Conservation (phyloP, 2,329 filamentous ascomycete genomes). For the Diaporthe vaccinii region DNA sequence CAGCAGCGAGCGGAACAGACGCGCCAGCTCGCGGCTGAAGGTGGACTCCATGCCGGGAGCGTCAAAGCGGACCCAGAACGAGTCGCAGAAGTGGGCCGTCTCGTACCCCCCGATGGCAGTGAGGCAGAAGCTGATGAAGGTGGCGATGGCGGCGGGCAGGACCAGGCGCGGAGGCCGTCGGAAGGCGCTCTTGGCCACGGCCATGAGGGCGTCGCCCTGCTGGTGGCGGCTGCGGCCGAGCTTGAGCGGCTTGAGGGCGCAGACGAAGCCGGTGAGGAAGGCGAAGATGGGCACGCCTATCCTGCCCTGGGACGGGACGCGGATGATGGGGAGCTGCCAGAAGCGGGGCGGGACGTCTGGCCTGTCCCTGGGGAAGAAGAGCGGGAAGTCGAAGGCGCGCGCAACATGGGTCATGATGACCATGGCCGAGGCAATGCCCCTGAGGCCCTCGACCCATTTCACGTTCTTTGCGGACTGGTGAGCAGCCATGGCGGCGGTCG, state of each 20-base stretch:
- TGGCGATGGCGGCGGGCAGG: conserved; percentile 64
- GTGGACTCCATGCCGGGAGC: conserved; percentile 58
- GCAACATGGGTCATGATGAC: conserved; percentile 66
- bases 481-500: conserved; percentile 22
- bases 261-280: conserved; percentile 69
- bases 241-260: conserved; percentile 67
- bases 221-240: conserved; percentile 61
- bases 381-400: conserved; percentile 63
- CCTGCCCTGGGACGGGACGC: conserved; percentile 67
- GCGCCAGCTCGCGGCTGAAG: conserved; percentile 58
- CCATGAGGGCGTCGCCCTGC: conserved; percentile 56
- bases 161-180: conserved; percentile 65
- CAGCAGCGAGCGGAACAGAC: conserved; percentile 60
- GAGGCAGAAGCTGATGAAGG: conserved; percentile 63
- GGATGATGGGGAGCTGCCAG: conserved; percentile 65
- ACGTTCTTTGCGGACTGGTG: conserved; percentile 45
- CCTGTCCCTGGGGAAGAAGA: conserved; percentile 62
- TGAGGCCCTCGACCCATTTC: conserved; percentile 57
- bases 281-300: conserved; percentile 69
- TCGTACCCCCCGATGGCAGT: conserved; percentile 63
- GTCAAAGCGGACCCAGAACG: conserved; percentile 65
- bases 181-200: conserved; percentile 66
- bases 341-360: conserved; percentile 57
- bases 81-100: conserved; percentile 61
- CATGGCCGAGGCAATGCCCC: conserved; percentile 66